These are phyloP conservation scores for Neurospora tetrasperma DNA, from an alignment of 495 filamentous ascomycete genomes.

Conservation along the genomic window DNA sequence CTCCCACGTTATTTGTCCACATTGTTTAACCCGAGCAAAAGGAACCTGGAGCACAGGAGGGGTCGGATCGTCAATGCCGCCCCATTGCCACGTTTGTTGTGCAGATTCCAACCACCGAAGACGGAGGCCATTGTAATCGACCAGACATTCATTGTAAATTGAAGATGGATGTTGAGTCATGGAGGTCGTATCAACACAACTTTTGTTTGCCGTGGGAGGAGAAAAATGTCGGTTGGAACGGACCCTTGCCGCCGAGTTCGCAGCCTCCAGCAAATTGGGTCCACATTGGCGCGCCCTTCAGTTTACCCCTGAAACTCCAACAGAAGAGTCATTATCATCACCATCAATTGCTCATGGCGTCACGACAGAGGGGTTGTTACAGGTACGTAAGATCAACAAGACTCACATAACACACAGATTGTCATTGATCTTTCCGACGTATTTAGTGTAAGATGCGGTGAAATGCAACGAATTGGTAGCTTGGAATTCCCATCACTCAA, in stretches of 20 bases:
- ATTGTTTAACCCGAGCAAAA: not conserved
- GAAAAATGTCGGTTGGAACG: not conserved
- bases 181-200: not conserved
- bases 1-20: too few relatives aligned
- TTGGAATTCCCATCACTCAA: not conserved
- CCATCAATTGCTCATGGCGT: not conserved
- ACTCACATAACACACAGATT: conserved; percentile 2
- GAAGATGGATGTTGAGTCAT: not conserved
- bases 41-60: not conserved
- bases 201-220: too few relatives aligned
- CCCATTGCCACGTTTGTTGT: not conserved
- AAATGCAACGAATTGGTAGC: not conserved
- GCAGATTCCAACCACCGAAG: not conserved
- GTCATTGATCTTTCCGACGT: not conserved
- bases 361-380: not conserved
- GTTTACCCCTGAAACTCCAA: not conserved
- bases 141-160: not conserved
- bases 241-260: not conserved
- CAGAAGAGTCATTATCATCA: not conserved
- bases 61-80: not conserved
- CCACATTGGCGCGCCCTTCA: not conserved
- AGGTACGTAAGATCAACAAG: conserved; percentile 4
- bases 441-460: not conserved
- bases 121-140: not conserved
- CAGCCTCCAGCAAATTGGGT: not conserved